phyloP scores from a whole-genome alignment of 352 stramenopile species.

The Phytophthora litchii region DNA sequence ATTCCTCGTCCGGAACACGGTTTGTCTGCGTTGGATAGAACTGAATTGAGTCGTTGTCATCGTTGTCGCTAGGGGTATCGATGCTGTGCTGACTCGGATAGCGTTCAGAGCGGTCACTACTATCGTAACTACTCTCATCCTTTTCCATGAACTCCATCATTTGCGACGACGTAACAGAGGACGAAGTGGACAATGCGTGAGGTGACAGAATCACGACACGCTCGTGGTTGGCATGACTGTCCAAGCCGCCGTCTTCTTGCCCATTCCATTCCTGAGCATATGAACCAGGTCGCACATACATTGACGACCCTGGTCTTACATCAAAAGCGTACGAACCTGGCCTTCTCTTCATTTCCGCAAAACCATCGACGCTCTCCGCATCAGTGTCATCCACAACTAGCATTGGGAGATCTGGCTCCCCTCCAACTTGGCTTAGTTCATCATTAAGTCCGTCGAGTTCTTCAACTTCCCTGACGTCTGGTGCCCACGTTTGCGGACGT shows the following conservation, averaged over 20 bases:
- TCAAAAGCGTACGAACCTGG: constrained; percentile 28
- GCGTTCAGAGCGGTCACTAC: constrained; percentile 14
- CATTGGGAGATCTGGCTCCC: constrained; percentile 40
- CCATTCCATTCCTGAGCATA: constrained; percentile 35
- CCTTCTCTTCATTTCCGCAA: constrained; percentile 33
- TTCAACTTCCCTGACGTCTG: constrained; percentile 28
- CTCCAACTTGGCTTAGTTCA: constrained; percentile 3
- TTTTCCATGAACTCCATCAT: constrained; percentile 34
- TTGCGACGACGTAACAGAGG: constrained; percentile 45
- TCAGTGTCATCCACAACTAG: constrained; percentile 43
- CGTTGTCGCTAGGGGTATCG: constrained; percentile 26
- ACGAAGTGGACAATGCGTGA: constrained; percentile 36
- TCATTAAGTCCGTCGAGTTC: constrained; percentile 36
- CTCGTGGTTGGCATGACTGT: constrained; percentile 30
- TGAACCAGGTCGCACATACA: constrained; percentile 24
- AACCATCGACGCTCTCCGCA: constrained; percentile 37
- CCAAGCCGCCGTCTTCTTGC: constrained; percentile 26
- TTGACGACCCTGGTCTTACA: constrained; percentile 13
- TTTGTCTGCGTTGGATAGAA: constrained; percentile 45
- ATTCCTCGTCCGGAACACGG: constrained; percentile 18
- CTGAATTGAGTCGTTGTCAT: constrained; percentile 44
- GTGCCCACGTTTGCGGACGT: constrained; percentile 35
- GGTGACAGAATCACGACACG: constrained; percentile 37
- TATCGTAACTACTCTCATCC: constrained; percentile 34
- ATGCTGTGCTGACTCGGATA: constrained; percentile 20